phyloP scores from a whole-genome alignment of 2,329 filamentous ascomycete genomes.

The Podosphaera leucotricha region DNA sequence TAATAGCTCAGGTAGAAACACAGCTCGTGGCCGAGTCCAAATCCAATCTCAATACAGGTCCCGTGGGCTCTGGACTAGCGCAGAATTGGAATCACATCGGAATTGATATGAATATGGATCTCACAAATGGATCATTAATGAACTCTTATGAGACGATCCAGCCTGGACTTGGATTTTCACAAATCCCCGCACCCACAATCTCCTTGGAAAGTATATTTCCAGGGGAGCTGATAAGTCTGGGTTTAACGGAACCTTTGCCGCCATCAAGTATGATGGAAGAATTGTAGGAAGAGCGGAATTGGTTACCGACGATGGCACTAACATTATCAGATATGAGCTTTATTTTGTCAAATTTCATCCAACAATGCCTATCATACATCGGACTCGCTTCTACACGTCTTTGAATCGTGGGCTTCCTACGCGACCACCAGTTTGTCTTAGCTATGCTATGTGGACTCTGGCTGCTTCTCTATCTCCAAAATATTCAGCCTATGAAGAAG shows the following conservation, averaged over 20 bases:
- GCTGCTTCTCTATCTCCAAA: conserved; percentile 49
- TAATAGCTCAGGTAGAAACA: conserved; percentile 65
- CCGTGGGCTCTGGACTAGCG: conserved; percentile 1
- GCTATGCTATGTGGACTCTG: conserved; percentile 75
- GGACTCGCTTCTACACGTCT: conserved; percentile 46
- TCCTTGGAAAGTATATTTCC: conserved; percentile 24
- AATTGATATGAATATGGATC: conserved; percentile 10
- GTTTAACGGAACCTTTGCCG: conserved; percentile 61
- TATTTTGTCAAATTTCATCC: conserved; percentile 59
- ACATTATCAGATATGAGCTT: conserved; percentile 31
- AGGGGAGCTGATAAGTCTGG: conserved; percentile 47
- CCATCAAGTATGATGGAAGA: conserved; percentile 61
- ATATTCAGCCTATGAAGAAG: conserved; percentile 45
- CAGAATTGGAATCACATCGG: conserved; percentile 8
- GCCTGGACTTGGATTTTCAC: conserved; percentile 5
- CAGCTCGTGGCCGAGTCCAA: conserved; percentile 28
- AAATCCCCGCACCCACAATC: not conserved
- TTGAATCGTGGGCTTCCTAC: conserved; percentile 49
- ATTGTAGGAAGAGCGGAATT: conserved; percentile 29
- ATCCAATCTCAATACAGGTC: conserved; percentile 1
- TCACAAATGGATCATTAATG: conserved; percentile 7
- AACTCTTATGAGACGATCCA: conserved; percentile 6
- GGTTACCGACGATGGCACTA: conserved; percentile 1
- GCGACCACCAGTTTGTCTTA: conserved; percentile 59
- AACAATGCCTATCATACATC: conserved; percentile 55